A percentile compares a stretch with the other conserved stretches of the same genome.
Conservation (phyloP, 2,329 filamentous ascomycete genomes). For the Pyrenophora seminiperda region DNA sequence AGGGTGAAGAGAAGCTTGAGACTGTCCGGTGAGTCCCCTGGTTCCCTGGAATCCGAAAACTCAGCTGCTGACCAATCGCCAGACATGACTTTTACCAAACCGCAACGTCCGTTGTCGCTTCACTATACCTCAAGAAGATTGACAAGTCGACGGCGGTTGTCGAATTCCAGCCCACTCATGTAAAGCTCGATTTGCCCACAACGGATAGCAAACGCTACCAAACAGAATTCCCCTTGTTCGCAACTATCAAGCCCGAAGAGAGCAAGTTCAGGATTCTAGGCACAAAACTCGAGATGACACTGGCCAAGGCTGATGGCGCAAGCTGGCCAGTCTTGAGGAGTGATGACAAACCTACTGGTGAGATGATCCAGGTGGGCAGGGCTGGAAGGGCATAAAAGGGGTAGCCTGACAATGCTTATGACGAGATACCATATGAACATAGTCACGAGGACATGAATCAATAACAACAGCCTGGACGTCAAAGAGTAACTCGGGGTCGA, state of each 20-base stretch:
- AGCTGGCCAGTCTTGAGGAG: conserved; percentile 86
- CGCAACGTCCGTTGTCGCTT: conserved; percentile 79
- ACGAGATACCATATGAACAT: neutral
- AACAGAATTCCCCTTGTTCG: conserved; percentile 75
- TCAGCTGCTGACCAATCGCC: conserved; percentile 15
- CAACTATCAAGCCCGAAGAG: conserved; percentile 73
- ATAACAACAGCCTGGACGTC: too few species aligned
- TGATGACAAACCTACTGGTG: conserved; percentile 72
- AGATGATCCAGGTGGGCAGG: conserved; percentile 88
- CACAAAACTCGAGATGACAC: conserved; percentile 82
- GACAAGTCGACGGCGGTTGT: conserved; percentile 78
- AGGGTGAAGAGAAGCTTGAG: conserved; percentile 76
- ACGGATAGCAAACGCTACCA: conserved; percentile 83
- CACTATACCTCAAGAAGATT: conserved; percentile 97
- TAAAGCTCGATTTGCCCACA: conserved; percentile 84
- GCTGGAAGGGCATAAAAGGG: conserved; percentile 58
- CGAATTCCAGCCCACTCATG: conserved; percentile 64
- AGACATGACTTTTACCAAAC: conserved; percentile 97
- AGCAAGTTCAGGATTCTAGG: conserved; percentile 82
- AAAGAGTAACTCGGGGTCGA: too few species aligned
- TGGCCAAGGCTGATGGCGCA: conserved; percentile 73
- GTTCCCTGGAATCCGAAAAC: neutral
- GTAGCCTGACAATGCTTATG: neutral
- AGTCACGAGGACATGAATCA: neutral
- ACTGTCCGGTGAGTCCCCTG: conserved; percentile 67